Base-by-base conservation (phyloP, 2,329 filamentous ascomycete species). In the Aureobasidium sp. region DNA sequence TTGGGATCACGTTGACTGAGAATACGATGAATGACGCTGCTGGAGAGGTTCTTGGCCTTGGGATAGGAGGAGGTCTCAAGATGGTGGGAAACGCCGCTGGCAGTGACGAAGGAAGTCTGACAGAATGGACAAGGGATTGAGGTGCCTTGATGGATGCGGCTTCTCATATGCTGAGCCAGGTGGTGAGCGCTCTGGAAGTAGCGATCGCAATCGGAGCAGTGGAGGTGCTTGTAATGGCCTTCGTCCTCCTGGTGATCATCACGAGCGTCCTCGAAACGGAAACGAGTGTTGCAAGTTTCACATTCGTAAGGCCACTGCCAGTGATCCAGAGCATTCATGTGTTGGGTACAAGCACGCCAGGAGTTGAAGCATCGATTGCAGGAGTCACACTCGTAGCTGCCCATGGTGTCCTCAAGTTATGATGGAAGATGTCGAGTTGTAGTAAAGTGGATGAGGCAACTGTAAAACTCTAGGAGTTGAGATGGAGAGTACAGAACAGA, bases 81-180 rank as follows among this genome's bases (percentile, higher is more conserved):
- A 32, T 54, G 50, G 16, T 54, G 50, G 13, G 25, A 42, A 27
- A 54, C 13, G 27, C 50, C 50, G 9, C 14, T 32, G 14, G 37
- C 50, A 47, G 3, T 65, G 10, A 77, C 72, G 63, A 76, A 82
- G 3, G 9, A 32, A 2, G 50, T 62, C 39, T 73, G 68, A 71
- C 85, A 88, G 67, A 83, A 86, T 0, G 81, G 84, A 55, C 85
- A 88, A 0, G 45, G 1, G 8, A 85, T 69, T 2, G 69, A 69
- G 0, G 51, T 62, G 59, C 78, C 78, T 0, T 74, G 73, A 66
- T 88, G 84, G 49, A 69, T 67, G 5, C 72, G 72, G 0, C 82
- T 85, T 30, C 79, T 80, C 2, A 82, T 72, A 64, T 87, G 84
- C 83, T 86, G 62, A 27, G 25, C 55, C n/a, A 66, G 25, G 32